These are phyloP conservation scores for Apostasia shenzhenica DNA, from an alignment of 106 monocot genomes.

Conservation along the genomic window DNA sequence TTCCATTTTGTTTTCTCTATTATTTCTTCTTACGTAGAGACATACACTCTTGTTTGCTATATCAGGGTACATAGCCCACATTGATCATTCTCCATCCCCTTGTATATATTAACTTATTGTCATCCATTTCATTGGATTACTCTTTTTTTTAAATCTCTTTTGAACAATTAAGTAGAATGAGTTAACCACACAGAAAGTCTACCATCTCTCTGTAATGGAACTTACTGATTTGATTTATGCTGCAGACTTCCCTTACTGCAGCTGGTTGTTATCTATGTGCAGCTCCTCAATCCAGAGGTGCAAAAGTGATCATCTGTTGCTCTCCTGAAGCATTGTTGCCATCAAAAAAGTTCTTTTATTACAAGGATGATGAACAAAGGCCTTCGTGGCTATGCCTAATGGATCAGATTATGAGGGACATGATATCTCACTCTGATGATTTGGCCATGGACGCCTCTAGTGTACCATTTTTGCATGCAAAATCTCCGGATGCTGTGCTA, in stretches of 20 bases:
- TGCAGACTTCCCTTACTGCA: slow-evolving; percentile 84
- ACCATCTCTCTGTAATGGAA: no score
- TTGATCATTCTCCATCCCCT: no score
- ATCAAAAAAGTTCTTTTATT: slow-evolving; percentile 15
- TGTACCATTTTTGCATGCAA: slow-evolving; percentile 38
- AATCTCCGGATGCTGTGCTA: slow-evolving; percentile 42
- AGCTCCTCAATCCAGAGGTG: slow-evolving; percentile 75
- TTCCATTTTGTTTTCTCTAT: no score
- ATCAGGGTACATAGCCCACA: no score
- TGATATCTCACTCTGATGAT: slow-evolving; percentile 25
- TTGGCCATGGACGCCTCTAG: slow-evolving; percentile 11
- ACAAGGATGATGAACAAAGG: slow-evolving; percentile 10
- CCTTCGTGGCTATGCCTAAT: slow-evolving; percentile 15
- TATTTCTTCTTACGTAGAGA: no score
- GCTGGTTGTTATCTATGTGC: slow-evolving; percentile 83
- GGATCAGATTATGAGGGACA: slow-evolving; percentile 41
- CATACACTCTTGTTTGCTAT: no score
- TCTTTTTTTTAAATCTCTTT: no score
- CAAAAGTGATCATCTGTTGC: slow-evolving; percentile 47
- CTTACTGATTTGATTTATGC: not conserved
- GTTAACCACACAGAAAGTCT: no score
- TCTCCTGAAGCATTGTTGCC: slow-evolving; percentile 41
- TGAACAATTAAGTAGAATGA: no score
- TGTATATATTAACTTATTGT: no score
- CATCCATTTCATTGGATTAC: no score